phyloP scores from a whole-genome alignment of 345 rosid genomes.

The Murraya paniculata region DNA sequence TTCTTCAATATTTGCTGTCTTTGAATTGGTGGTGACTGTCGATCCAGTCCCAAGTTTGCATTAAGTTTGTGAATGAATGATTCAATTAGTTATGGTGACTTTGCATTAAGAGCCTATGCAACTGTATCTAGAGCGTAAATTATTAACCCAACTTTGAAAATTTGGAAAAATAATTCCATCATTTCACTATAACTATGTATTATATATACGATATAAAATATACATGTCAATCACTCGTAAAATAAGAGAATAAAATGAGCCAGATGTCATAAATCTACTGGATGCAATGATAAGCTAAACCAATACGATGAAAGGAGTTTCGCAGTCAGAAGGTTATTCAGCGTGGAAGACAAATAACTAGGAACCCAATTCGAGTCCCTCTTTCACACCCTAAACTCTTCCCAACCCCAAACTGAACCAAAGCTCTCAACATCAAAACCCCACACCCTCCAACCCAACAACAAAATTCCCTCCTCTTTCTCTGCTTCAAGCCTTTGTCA shows the following conservation, averaged over 20 bases:
- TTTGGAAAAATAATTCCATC: background rate
- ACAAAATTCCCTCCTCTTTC: constrained; percentile 4
- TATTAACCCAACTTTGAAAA: background rate
- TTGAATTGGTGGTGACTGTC: too few relatives aligned
- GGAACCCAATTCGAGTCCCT: background rate
- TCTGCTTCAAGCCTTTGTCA: background rate
- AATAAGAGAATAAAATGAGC: background rate
- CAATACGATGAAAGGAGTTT: background rate
- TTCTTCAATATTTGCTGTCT: too few relatives aligned
- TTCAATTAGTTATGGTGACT: background rate
- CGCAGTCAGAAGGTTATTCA: background rate
- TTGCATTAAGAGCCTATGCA: background rate
- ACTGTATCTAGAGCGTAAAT: background rate
- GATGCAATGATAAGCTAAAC: background rate
- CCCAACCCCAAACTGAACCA: background rate
- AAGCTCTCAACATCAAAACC: constrained; percentile 2
- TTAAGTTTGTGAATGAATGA: background rate
- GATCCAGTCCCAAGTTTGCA: background rate
- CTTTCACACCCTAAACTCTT: constrained; percentile 7
- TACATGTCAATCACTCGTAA: background rate
- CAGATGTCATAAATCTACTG: background rate
- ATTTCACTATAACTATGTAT: background rate
- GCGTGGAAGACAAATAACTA: background rate
- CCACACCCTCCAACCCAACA: too few relatives aligned
- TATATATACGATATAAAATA: too few relatives aligned